Conservation (phyloP, 139 green algal genomes). For the Chlamydomonas urium region DNA sequence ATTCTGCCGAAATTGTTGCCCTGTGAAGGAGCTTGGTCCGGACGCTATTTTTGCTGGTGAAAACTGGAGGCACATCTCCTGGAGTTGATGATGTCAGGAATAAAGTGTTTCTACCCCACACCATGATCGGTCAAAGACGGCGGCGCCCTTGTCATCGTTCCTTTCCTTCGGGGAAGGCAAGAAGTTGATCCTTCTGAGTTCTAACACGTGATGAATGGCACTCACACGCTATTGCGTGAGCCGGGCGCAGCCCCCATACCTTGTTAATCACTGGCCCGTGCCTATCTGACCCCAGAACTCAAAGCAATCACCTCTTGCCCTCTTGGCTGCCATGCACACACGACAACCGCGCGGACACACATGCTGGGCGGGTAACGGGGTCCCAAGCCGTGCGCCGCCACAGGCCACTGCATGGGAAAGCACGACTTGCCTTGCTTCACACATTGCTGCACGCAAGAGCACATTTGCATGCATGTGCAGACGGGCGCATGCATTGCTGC, state of each 20-base stretch:
- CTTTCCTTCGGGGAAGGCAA: neutral
- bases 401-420: too few species aligned
- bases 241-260: neutral
- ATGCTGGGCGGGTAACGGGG: too few species aligned
- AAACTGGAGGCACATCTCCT: slow-evolving; percentile 70
- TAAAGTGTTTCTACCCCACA: neutral
- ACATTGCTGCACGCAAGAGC: too few species aligned
- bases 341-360: too few species aligned
- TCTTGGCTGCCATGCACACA: too few species aligned
- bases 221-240: slow-evolving; percentile 1
- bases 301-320: neutral
- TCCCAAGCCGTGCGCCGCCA: too few species aligned
- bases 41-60: slow-evolving; percentile 71
- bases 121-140: neutral
- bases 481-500: too few species aligned
- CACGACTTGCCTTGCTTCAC: too few species aligned
- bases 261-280: slow-evolving; percentile 5
- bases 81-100: slow-evolving; percentile 7
- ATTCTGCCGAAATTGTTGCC: neutral
- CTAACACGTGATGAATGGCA: slow-evolving; percentile 11
- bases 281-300: neutral
- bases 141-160: neutral
- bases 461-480: too few species aligned
- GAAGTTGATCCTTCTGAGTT: slow-evolving; percentile 12
- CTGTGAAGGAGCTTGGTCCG: slow-evolving; percentile 56